Evolutionary conservation across 352 stramenopile species (phyloP), one percentile per base, ranked within the genome.

Genomic region (Pythium utonaiense): DNA sequence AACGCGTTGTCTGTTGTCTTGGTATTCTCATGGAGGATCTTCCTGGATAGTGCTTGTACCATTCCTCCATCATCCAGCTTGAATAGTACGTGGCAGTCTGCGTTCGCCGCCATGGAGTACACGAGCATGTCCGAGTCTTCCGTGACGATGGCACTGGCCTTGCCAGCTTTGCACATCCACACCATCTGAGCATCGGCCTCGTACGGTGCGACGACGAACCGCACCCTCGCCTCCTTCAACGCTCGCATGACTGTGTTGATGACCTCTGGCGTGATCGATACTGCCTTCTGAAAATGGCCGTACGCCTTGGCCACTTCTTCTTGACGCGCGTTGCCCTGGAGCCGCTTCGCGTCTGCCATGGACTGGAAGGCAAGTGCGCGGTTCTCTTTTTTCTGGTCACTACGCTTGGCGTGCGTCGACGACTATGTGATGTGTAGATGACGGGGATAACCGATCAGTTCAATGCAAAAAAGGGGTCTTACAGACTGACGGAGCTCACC

Each of bases 101-200:
- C 67, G 36, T 74, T 73, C 13, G 73, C 68, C 3, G 80, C 73
- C 27, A 89, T 45, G 74, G 80, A 87, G 59, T 92, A 92, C 6
- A 92, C 75, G 16, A 92, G 70, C 50, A 92, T 78, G 45, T 92
- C 80, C 60, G 83, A 92, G 65, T 90, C 83, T 66, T 92, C 83
- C 19, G 80, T 90, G n/a, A 92, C 68, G 62, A 92, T 92, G 21
- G 75, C 83, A 21, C 71, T 72, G 1, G 78, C 78, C 13, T 73
- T 48, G 0, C 76, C 71, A 28, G 71, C 60, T 48, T 89, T 90
- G 65, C 80, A 90, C 71, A 92, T 82, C 78, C 80, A 92, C 31
- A 88, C 83, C 78, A 92, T 88, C 69, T 89, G 80, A 6, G 83
- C 80, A 44, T 92, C 83, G 0, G 83, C 80, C 60, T 92, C 83